phyloP scores from a whole-genome alignment of 495 filamentous ascomycete species.

The Cercophora sp. region DNA sequence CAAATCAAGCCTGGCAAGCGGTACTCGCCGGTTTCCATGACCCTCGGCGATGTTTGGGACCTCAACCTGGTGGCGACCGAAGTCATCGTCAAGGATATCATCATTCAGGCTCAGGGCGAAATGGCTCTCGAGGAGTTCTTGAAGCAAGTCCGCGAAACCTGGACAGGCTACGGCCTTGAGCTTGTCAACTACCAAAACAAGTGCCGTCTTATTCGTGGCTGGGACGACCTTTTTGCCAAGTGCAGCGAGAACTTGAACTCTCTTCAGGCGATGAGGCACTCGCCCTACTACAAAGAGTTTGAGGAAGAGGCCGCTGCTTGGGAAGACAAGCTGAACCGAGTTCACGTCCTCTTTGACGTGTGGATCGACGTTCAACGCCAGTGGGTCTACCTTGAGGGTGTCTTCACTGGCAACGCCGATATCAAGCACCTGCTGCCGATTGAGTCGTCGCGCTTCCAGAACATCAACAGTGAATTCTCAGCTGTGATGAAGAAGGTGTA shows the following conservation, averaged over 20 bases:
- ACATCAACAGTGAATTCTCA: slow-evolving; percentile 98
- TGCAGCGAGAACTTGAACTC: slow-evolving; percentile 98
- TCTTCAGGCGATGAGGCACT: slow-evolving; percentile 96
- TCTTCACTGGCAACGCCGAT: slow-evolving; percentile 96
- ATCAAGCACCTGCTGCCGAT: slow-evolving; percentile 97
- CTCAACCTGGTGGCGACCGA: slow-evolving; percentile 84
- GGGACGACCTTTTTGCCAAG: slow-evolving; percentile 97
- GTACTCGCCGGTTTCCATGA: slow-evolving; percentile 89
- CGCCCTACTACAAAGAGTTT: slow-evolving; percentile 97
- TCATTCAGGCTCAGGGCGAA: slow-evolving; percentile 93
- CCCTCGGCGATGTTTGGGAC: slow-evolving; percentile 96
- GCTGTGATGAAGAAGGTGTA: slow-evolving; percentile 98
- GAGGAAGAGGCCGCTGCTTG: slow-evolving; percentile 93
- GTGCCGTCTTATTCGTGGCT: slow-evolving; percentile 92
- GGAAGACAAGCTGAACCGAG: slow-evolving; percentile 97
- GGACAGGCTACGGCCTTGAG: slow-evolving; percentile 91
- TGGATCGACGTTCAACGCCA: slow-evolving; percentile 99
- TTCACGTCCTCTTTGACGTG: slow-evolving; percentile 96
- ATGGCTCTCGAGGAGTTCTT: slow-evolving; percentile 98
- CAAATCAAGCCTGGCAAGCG: slow-evolving; percentile 82
- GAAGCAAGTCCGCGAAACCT: slow-evolving; percentile 93
- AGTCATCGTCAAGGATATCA: slow-evolving; percentile 80
- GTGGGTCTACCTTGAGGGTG: slow-evolving; percentile 98
- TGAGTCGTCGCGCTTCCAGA: slow-evolving; percentile 93
- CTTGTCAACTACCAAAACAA: slow-evolving; percentile 97